Percentiles rank a stretch among this genome's conserved stretches.
Evolutionary conservation across 2,329 filamentous ascomycete species (phyloP).

Genomic region (Cytospora chrysosperma): DNA sequence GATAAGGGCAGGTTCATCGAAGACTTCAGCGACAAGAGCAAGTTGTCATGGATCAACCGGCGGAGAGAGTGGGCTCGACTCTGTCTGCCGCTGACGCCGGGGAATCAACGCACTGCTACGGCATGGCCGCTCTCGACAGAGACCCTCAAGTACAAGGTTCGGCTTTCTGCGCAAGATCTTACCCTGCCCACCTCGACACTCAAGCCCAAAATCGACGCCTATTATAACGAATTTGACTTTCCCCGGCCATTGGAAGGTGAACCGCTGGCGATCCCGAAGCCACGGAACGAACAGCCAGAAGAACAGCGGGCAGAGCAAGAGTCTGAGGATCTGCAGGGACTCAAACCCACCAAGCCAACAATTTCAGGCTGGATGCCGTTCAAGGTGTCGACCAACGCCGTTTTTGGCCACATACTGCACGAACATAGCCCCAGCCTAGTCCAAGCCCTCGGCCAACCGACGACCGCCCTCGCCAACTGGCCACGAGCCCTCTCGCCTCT

Average conservation of each 20-base stretch:
- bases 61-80: constrained; percentile 35
- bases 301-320: neutral
- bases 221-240: neutral
- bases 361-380: constrained; percentile 22
- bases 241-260: neutral
- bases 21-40: constrained; percentile 31
- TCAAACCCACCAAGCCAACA: constrained; percentile 5
- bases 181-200: constrained; percentile 3
- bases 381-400: constrained; percentile 33
- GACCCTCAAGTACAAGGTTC: constrained; percentile 15
- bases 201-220: neutral
- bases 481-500: constrained; percentile 43
- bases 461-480: constrained; percentile 27
- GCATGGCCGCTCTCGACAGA: constrained; percentile 5
- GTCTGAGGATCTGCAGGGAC: neutral
- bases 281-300: neutral
- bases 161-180: constrained; percentile 17
- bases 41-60: constrained; percentile 40
- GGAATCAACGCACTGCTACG: neutral
- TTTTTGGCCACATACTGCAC: constrained; percentile 54
- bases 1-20: constrained; percentile 33
- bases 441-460: constrained; percentile 19
- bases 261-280: constrained; percentile 9
- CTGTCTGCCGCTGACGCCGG: constrained; percentile 13
- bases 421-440: constrained; percentile 23